These are phyloP conservation scores for Pseudopithomyces chartarum DNA, from an alignment of 2,329 filamentous ascomycete species.

Conservation along the genomic window DNA sequence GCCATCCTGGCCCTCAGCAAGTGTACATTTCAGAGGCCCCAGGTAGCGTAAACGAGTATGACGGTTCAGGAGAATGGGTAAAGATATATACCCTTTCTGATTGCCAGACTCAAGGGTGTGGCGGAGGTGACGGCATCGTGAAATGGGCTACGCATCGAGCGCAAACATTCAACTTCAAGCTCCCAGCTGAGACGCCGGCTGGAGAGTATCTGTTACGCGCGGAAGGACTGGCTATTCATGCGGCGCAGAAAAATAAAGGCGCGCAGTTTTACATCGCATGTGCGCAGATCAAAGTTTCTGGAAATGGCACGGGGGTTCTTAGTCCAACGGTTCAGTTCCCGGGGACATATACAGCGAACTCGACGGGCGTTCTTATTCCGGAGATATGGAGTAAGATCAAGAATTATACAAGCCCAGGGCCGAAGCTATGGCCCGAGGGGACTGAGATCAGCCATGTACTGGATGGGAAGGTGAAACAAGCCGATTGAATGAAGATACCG, in stretches of 20 bases:
- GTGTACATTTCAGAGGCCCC: constrained; percentile 35
- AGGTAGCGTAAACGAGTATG: constrained; percentile 18
- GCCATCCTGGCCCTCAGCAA: constrained; percentile 32
- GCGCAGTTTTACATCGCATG: constrained; percentile 52
- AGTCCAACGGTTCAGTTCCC: constrained; percentile 45
- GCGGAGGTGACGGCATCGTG: constrained; percentile 16
- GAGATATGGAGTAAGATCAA: constrained; percentile 21
- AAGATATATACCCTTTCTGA: constrained; percentile 37
- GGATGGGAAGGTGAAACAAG: constrained; percentile 1
- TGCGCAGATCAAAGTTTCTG: constrained; percentile 48
- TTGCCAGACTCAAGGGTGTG: constrained; percentile 35
- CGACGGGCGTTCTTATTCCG: constrained; percentile 40
- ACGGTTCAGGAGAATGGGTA: constrained; percentile 32
- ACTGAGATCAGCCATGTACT: constrained; percentile 18
- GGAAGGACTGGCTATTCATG: constrained; percentile 44
- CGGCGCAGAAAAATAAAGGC: constrained; percentile 25
- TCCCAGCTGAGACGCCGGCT: constrained; percentile 42
- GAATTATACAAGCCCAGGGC: constrained; percentile 33
- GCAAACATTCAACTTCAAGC: constrained; percentile 36
- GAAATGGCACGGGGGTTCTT: constrained; percentile 32
- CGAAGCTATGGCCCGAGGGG: constrained; percentile 25
- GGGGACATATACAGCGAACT: constrained; percentile 39
- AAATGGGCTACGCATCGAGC: constrained; percentile 35
- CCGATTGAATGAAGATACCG: too few species aligned
- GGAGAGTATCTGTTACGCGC: constrained; percentile 51